Conservation (phyloP, 306 rosid species). For the Luffa acutangula region DNA sequence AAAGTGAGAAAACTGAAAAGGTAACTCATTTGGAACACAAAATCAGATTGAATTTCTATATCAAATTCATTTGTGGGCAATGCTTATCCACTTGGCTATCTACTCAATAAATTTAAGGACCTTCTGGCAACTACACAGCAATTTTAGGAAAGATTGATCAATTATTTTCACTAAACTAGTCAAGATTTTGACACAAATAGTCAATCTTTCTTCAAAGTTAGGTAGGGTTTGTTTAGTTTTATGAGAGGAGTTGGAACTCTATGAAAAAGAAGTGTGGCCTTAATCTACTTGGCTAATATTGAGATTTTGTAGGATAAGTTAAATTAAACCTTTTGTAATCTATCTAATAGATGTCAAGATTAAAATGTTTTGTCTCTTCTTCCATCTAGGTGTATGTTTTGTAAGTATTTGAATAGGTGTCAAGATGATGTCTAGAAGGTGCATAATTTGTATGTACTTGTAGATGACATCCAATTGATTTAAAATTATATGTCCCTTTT, state of each 20-base stretch:
- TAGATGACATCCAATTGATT: no score
- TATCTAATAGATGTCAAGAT: background rate
- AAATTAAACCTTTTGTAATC: background rate
- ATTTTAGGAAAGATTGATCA: background rate
- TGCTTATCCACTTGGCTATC: background rate
- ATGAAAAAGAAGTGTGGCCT: background rate
- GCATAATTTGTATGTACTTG: background rate
- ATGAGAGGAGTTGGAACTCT: background rate
- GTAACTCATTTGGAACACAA: background rate
- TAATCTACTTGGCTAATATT: background rate
- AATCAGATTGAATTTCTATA: background rate
- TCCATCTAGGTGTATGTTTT: background rate
- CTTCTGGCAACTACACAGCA: background rate
- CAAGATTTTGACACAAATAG: background rate
- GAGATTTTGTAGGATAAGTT: background rate
- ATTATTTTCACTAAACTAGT: background rate
- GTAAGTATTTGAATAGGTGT: background rate
- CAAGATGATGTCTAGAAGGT: no score
- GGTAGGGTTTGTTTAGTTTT: background rate
- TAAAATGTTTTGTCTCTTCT: background rate
- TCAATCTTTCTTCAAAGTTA: background rate
- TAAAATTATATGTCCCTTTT: background rate
- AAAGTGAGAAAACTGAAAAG: background rate
- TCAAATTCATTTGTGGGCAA: background rate
- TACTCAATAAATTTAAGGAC: background rate